phyloP scores from a whole-genome alignment of 1,284 basidiomycete species.

The Xerocomus amazonicus region DNA sequence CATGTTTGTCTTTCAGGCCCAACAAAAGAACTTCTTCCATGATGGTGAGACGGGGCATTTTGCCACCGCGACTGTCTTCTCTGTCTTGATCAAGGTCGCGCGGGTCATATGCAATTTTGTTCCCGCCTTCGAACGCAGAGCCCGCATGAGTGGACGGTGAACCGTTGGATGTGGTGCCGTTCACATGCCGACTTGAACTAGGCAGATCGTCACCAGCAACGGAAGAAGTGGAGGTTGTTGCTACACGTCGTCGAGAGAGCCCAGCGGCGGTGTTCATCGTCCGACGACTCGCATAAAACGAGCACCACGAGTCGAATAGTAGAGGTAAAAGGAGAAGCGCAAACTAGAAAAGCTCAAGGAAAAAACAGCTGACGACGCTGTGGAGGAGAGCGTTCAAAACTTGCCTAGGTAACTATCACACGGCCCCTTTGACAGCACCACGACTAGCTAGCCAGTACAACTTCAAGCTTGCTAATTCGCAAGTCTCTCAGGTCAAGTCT shows the following conservation, averaged over 20 bases:
- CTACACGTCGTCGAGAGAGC: conserved; percentile 52
- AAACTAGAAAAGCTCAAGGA: conserved; percentile 4
- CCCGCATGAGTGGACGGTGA: conserved; percentile 49
- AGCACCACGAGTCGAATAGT: conserved; percentile 1
- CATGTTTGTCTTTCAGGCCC: conserved; percentile 88
- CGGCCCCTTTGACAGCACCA: neutral
- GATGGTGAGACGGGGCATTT: conserved; percentile 84
- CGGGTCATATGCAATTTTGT: conserved; percentile 91
- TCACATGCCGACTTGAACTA: conserved; percentile 28
- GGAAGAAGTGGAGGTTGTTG: conserved; percentile 39
- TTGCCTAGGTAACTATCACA: conserved; percentile 14
- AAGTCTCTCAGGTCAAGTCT: too few species aligned
- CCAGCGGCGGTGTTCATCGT: conserved; percentile 43
- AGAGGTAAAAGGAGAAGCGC: neutral
- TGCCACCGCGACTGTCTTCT: conserved; percentile 69
- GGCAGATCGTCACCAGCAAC: conserved; percentile 33
- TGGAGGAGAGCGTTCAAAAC: conserved; percentile 6
- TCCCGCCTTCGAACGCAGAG: conserved; percentile 78
- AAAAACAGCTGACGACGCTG: conserved; percentile 2
- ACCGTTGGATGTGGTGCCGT: conserved; percentile 36
- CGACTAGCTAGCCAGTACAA: too few species aligned
- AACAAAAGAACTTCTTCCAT: conserved; percentile 96
- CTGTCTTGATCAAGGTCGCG: conserved; percentile 80
- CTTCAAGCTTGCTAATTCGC: too few species aligned
- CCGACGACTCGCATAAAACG: conserved; percentile 24